A percentile compares a stretch with the other conserved stretches of the same genome.
phyloP scores from a whole-genome alignment of 345 rosid genomes.

The Ceriops decandra region DNA sequence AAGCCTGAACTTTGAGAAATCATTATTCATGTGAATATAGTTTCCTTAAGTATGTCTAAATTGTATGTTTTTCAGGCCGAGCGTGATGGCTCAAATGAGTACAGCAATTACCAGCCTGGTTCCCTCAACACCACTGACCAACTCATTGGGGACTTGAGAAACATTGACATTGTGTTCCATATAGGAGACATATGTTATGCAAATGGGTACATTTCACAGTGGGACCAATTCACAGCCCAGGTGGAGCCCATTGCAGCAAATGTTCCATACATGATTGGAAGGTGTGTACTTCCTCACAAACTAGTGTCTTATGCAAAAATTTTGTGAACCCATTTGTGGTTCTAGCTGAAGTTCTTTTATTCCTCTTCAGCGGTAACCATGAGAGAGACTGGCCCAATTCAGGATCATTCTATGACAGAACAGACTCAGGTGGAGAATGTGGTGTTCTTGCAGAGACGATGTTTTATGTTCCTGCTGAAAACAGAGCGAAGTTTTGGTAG shows the following conservation, averaged over 20 bases:
- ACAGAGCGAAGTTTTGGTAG: conserved; percentile 68
- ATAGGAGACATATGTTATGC: conserved; percentile 43
- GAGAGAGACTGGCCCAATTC: conserved; percentile 37
- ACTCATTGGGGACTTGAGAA: conserved; percentile 30
- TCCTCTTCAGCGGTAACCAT: conserved; percentile 35
- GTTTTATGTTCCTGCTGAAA: conserved; percentile 65
- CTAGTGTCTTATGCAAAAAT: background rate
- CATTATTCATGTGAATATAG: background rate
- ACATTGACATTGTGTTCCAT: conserved; percentile 35
- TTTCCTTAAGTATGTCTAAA: background rate
- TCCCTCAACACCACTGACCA: conserved; percentile 42
- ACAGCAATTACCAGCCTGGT: conserved; percentile 40
- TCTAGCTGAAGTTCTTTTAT: background rate
- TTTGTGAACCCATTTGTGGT: background rate
- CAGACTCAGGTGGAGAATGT: conserved; percentile 68
- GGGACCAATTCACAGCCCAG: conserved; percentile 47
- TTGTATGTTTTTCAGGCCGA: conserved; percentile 32
- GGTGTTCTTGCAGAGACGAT: conserved; percentile 64
- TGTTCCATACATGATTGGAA: conserved; percentile 43
- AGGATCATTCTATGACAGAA: conserved; percentile 40
- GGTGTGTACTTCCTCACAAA: conserved; percentile 19
- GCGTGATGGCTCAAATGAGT: conserved; percentile 44
- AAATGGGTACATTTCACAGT: conserved; percentile 44
- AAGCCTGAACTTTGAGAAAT: background rate
- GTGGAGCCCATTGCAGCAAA: conserved; percentile 38